Conservation (phyloP, 306 rosid species). For the Rosa persica region DNA sequence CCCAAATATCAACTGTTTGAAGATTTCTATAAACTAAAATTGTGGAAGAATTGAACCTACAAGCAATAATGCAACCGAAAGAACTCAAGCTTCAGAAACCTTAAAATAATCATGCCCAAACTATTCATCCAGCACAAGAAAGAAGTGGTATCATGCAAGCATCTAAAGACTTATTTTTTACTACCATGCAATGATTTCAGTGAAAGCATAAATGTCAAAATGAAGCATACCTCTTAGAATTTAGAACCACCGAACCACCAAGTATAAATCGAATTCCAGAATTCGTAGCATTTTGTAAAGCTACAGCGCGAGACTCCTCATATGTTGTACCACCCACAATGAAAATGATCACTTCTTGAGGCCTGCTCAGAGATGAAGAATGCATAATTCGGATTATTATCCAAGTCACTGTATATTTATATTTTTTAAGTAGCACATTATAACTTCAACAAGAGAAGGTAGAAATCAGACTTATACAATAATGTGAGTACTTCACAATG, state of each 20-base stretch:
- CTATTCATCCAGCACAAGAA: background rate
- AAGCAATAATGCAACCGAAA: background rate
- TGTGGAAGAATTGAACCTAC: background rate
- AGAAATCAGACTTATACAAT: background rate
- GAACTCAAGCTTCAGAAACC: background rate
- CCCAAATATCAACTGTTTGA: background rate
- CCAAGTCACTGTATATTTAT: background rate
- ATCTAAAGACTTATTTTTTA: constrained; percentile 10
- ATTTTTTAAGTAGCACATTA: background rate
- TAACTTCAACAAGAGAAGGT: constrained; percentile 4
- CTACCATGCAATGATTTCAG: constrained; percentile 17
- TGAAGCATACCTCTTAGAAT: constrained; percentile 75
- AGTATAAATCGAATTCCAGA: constrained; percentile 78
- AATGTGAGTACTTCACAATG: background rate
- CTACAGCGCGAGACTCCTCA: constrained; percentile 87
- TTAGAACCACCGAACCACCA: constrained; percentile 87
- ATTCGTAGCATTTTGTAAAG: constrained; percentile 74
- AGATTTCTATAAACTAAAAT: background rate
- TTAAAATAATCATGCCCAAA: background rate
- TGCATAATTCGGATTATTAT: constrained; percentile 23
- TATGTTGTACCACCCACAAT: constrained; percentile 96
- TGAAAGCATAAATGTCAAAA: constrained; percentile 9
- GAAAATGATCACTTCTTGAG: constrained; percentile 87
- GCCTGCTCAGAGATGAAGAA: constrained; percentile 53
- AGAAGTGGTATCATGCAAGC: background rate